These are phyloP conservation scores for Acanthochlamys bracteata DNA, from an alignment of 106 monocot species.

Conservation along the genomic window DNA sequence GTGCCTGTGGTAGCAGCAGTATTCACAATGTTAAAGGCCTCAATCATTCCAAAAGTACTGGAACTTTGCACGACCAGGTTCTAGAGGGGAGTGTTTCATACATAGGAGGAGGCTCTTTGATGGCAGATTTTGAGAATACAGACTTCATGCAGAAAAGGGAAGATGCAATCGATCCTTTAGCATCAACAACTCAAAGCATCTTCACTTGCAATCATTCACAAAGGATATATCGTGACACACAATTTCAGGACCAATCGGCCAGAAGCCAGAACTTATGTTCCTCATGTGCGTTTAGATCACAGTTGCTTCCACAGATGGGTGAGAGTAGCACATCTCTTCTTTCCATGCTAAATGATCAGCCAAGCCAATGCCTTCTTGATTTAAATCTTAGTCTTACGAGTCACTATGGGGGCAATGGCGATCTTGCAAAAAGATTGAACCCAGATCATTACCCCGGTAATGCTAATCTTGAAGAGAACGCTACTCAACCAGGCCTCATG, in stretches of 20 bases:
- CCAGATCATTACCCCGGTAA: not conserved
- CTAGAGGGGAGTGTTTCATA: not conserved
- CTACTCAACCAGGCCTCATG: constrained; percentile 8
- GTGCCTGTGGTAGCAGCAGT: constrained; percentile 15
- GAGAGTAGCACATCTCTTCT: constrained; percentile 48
- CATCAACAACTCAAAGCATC: constrained; percentile 19
- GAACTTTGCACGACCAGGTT: constrained; percentile 9
- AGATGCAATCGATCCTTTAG: constrained; percentile 6
- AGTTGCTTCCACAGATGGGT: constrained; percentile 11
- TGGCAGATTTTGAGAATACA: constrained; percentile 22
- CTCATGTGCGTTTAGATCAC: constrained; percentile 17
- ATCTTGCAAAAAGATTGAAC: too few relatives aligned
- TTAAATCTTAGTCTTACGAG: constrained; percentile 10
- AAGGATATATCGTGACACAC: constrained; percentile 10
- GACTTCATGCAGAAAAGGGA: constrained; percentile 45
- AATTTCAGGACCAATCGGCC: constrained; percentile 19
- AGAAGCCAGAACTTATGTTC: constrained; percentile 36
- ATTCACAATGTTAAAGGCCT: constrained; percentile 48
- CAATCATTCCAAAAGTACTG: constrained; percentile 8
- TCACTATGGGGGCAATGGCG: too few relatives aligned
- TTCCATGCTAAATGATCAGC: constrained; percentile 16
- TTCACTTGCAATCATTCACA: constrained; percentile 26
- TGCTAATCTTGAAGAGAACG: not conserved
- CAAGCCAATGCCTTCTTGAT: not conserved
- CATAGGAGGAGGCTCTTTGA: not conserved